These are phyloP conservation scores for Trichoderma oligosporum DNA, from an alignment of 2,329 filamentous ascomycete species.

Conservation along the genomic window DNA sequence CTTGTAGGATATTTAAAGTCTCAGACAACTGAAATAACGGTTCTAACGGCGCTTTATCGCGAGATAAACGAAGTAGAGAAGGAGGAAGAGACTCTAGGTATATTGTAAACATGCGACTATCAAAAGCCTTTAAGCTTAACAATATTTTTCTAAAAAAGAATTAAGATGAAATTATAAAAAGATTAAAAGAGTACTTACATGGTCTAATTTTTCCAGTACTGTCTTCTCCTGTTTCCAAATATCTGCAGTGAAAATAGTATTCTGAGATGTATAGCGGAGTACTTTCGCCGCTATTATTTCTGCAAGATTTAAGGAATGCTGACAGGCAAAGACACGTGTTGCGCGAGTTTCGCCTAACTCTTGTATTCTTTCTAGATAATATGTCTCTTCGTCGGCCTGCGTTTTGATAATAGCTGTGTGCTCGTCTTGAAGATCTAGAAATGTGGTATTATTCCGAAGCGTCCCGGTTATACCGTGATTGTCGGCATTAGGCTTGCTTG, in stretches of 20 bases:
- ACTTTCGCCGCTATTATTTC: not conserved
- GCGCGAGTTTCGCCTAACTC: not conserved
- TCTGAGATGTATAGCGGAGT: not conserved
- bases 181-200: not conserved
- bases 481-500: not conserved
- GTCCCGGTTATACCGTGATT: not conserved
- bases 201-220: not conserved
- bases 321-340: not conserved
- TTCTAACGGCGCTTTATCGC: not conserved
- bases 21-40: not conserved
- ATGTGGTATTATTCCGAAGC: not conserved
- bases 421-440: not conserved
- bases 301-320: not conserved
- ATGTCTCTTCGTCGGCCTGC: not conserved
- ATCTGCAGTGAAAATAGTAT: not conserved
- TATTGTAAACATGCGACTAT: not conserved
- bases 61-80: not conserved
- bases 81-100: not conserved
- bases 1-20: not conserved
- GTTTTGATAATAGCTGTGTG: not conserved
- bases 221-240: not conserved
- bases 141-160: not conserved
- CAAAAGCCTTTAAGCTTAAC: not conserved
- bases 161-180: not conserved
- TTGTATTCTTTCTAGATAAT: not conserved